Evolutionary conservation across 1,139 yeast genomes (phyloP).

Genomic region (Nakaseomyces delphensis): DNA sequence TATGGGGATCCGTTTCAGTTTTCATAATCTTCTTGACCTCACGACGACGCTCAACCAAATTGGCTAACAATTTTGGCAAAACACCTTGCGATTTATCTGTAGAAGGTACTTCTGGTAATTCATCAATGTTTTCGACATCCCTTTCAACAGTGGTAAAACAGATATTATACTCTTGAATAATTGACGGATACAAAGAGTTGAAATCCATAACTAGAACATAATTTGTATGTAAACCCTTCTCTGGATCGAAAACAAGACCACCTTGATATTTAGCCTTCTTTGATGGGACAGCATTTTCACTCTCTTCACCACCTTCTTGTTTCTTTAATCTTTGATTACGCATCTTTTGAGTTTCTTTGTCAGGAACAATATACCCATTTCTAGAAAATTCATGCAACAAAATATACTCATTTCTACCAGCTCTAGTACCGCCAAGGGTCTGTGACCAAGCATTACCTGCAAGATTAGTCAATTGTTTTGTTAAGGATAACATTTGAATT

Average conservation of each 20-base stretch:
- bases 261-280: constrained; percentile 87
- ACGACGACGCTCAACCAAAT: constrained; percentile 82
- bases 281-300: constrained; percentile 43
- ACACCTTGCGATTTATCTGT: constrained; percentile 61
- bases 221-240: constrained; percentile 85
- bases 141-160: constrained; percentile 94
- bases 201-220: constrained; percentile 93
- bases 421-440: constrained; percentile 89
- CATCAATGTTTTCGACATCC: constrained; percentile 52
- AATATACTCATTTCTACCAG: constrained; percentile 92
- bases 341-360: constrained; percentile 54
- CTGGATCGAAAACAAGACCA: constrained; percentile 96
- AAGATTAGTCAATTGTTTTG: constrained; percentile 82
- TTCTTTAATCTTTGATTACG: constrained; percentile 34
- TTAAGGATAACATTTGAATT: constrained; percentile 76
- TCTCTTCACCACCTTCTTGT: constrained; percentile 34
- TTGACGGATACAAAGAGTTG: constrained; percentile 94
- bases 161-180: constrained; percentile 92
- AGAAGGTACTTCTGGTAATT: constrained; percentile 65
- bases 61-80: constrained; percentile 72
- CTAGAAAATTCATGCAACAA: constrained; percentile 83
- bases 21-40: constrained; percentile 85
- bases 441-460: constrained; percentile 99
- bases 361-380: constrained; percentile 80
- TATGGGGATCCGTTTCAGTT: constrained; percentile 55